Percentiles rank a stretch among this genome's conserved stretches.
Evolutionary conservation across 2,329 filamentous ascomycete species (phyloP).

Genomic region (Calonectria leucothoes): DNA sequence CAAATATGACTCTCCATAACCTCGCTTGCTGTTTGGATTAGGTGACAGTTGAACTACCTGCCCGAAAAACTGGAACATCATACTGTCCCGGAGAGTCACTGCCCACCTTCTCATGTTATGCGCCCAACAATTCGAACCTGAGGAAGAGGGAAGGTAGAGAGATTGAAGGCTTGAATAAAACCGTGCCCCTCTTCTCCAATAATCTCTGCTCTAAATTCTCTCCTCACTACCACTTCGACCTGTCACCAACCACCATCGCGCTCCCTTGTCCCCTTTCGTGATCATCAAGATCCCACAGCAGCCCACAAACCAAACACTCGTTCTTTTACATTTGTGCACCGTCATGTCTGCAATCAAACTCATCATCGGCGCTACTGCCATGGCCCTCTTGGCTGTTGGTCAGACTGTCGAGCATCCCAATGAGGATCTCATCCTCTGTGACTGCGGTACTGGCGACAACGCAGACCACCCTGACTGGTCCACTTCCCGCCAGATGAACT

Average conservation of each 20-base stretch:
- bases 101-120: not conserved
- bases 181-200: not conserved
- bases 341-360: constrained; percentile 42
- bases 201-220: not conserved
- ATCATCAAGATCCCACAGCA: not conserved
- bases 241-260: not conserved
- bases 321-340: not conserved
- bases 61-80: not conserved
- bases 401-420: constrained; percentile 43
- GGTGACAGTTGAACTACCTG: not conserved
- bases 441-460: constrained; percentile 57
- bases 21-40: not conserved
- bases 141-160: not conserved
- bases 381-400: constrained; percentile 36
- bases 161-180: not conserved
- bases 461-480: constrained; percentile 53
- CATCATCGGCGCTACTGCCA: constrained; percentile 28
- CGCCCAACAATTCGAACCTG: not conserved
- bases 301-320: not conserved
- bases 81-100: not conserved
- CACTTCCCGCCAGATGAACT: constrained; percentile 58
- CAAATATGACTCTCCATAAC: not conserved
- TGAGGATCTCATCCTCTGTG: constrained; percentile 54
- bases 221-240: not conserved
- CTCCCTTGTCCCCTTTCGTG: not conserved